Base-by-base conservation (phyloP, 331 rosid genomes). In the Arachis monticola region DNA sequence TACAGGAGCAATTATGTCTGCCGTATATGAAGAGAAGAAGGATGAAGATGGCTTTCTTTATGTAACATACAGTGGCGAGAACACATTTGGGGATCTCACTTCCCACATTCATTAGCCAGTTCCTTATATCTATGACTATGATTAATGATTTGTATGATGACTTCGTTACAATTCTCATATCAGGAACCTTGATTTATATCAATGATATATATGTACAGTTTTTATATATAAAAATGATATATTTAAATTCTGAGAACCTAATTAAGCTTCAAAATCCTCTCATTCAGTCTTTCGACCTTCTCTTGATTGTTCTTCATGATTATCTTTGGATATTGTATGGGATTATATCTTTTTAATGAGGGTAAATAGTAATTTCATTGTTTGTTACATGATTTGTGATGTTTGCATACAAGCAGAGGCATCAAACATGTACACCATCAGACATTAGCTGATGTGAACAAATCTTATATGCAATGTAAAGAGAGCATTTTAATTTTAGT, bases 11-110 rank as follows among this genome's bases (percentile, higher is more conserved):
- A 88, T 86, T 58, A 87, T 90, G 89, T 84, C 96, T 77, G 89
- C 91, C 52, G 82, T 90, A 88, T 90, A 90, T 62, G 96, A 90
- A 70, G 96, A 86, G 72, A 84, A 87, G 89, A 90, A 88, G 84
- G 96, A 90, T 65, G 96, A 88, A 67, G 96, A 90, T 64, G 92
- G 96, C 7, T 90, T 90, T 82, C 96, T 90, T 32, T 87, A 87
- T 70, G 96, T 90, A 71, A 84, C 89, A 14, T 90, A 90, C 86
- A 90, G 92, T 10, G 92, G 96, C 14, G 92, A 90, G 81, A 90
- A 90, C 75, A 86, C 96, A 38, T 90, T 90, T 45, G 93, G 91
- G 38, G 70, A 53, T 40, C 44, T 51, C 57, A 75, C 65, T 12
- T 52, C 79, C n/a, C 57, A 31, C 59, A 27, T 66, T 12, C 80